Conservation (phyloP, 805 yeast genomes). For the Sungouiella blattae region DNA sequence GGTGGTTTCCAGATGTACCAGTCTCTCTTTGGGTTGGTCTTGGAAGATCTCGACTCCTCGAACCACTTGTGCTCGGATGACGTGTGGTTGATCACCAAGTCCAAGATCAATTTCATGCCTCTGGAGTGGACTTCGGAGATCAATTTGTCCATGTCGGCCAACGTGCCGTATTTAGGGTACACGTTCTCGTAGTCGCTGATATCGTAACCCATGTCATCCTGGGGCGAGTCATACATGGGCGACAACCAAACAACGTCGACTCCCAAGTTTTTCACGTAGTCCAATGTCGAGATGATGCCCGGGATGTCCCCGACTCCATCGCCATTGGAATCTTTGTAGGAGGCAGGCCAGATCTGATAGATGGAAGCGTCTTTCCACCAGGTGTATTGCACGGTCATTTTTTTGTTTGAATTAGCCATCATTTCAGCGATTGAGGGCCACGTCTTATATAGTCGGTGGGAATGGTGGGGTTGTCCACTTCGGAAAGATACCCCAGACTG, state of each 20-base stretch:
- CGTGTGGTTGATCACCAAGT: conserved; percentile 58
- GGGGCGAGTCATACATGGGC: conserved; percentile 58
- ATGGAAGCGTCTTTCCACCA: conserved; percentile 60
- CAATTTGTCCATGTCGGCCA: conserved; percentile 49
- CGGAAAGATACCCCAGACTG: too few species aligned
- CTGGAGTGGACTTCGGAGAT: conserved; percentile 45
- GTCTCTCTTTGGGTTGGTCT: conserved; percentile 53
- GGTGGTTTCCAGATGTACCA: conserved; percentile 60
- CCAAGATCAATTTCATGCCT: conserved; percentile 51
- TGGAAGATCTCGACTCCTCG: conserved; percentile 50
- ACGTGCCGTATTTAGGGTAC: conserved; percentile 50
- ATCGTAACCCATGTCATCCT: conserved; percentile 63
- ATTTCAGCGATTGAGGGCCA: too few species aligned
- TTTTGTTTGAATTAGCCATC: too few species aligned
- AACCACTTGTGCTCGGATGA: conserved; percentile 57
- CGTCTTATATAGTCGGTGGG: too few species aligned
- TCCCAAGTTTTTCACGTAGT: conserved; percentile 48
- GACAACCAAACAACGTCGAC: conserved; percentile 54
- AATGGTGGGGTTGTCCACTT: too few species aligned
- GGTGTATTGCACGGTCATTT: conserved; percentile 16
- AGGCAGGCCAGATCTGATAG: conserved; percentile 61
- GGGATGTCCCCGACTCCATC: conserved; percentile 59
- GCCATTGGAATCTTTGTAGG: conserved; percentile 55
- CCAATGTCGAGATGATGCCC: conserved; percentile 50
- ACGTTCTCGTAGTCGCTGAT: conserved; percentile 52